Percentiles rank a stretch among this genome's conserved stretches.
phyloP scores from a whole-genome alignment of 1,284 basidiomycete species.

The Puccinia hordei region DNA sequence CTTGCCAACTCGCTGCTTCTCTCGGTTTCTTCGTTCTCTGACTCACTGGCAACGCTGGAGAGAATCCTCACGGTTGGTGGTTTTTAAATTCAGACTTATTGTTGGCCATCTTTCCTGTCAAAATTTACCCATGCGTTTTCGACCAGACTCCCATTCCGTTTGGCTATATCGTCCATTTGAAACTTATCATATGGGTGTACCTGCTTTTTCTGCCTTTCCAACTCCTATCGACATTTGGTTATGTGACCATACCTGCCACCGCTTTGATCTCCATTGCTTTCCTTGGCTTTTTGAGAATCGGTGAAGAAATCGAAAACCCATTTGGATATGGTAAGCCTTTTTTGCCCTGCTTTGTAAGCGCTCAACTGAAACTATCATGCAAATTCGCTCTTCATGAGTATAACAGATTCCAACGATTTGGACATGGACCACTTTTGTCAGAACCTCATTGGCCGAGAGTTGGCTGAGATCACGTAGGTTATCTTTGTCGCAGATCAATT shows the following conservation, averaged over 20 bases:
- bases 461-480: slow-evolving; percentile 31
- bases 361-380: neutral
- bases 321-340: slow-evolving; percentile 42
- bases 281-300: slow-evolving; percentile 41
- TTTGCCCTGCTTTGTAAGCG: neutral
- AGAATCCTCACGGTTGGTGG: slow-evolving; percentile 47
- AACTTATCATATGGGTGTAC: slow-evolving; percentile 46
- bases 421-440: slow-evolving; percentile 51
- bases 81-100: too few relatives aligned
- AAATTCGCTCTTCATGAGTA: too few relatives aligned
- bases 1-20: slow-evolving; percentile 10
- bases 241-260: slow-evolving; percentile 39
- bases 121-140: too few relatives aligned
- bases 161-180: slow-evolving; percentile 46
- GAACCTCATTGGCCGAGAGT: slow-evolving; percentile 39
- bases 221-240: slow-evolving; percentile 31
- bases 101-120: neutral
- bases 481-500: too few relatives aligned
- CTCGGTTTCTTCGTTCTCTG: slow-evolving; percentile 27
- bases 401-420: slow-evolving; percentile 40
- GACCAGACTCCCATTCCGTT: slow-evolving; percentile 48
- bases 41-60: slow-evolving; percentile 33
- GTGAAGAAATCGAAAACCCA: slow-evolving; percentile 49
- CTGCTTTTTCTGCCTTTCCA: slow-evolving; percentile 45
- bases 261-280: slow-evolving; percentile 37